A percentile compares a stretch with the other conserved stretches of the same genome.
phyloP scores from a whole-genome alignment of 2,329 filamentous ascomycete species.

The Neonectria faginata region DNA sequence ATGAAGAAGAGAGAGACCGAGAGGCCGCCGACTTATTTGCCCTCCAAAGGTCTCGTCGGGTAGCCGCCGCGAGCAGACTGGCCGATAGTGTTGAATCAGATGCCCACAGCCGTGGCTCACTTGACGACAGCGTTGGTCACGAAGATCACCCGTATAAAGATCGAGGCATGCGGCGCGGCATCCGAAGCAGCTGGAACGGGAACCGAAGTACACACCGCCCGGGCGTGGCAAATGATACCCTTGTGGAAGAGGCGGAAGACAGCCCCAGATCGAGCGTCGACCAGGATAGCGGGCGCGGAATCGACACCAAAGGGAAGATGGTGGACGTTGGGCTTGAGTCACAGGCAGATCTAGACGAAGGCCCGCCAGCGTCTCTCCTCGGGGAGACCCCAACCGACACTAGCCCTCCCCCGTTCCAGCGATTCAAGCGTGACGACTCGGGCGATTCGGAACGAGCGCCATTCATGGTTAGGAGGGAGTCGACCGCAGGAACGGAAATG shows the following conservation, averaged over 20 bases:
- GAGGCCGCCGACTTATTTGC: constrained; percentile 96
- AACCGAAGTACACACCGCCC: constrained; percentile 56
- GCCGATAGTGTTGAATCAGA: constrained; percentile 89
- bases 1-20: constrained; percentile 88
- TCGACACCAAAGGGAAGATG: constrained; percentile 71
- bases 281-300: constrained; percentile 46
- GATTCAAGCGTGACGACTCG: constrained; percentile 59
- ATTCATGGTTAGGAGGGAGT: constrained; percentile 56
- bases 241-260: constrained; percentile 59
- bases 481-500: constrained; percentile 61
- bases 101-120: constrained; percentile 53
- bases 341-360: constrained; percentile 66
- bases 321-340: constrained; percentile 89
- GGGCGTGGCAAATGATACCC: constrained; percentile 44
- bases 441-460: constrained; percentile 53
- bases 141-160: constrained; percentile 57
- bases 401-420: constrained; percentile 71
- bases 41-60: constrained; percentile 86
- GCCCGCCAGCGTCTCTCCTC: constrained; percentile 71
- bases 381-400: constrained; percentile 64
- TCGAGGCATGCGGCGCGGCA: constrained; percentile 62
- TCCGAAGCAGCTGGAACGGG: constrained; percentile 75
- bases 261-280: constrained; percentile 51
- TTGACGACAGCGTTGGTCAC: constrained; percentile 49
- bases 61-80: constrained; percentile 85